Evolutionary conservation across 2,329 filamentous ascomycete genomes (phyloP), one percentile per base, ranked within the genome.

Genomic region (Aspergillus brasiliensis): DNA sequence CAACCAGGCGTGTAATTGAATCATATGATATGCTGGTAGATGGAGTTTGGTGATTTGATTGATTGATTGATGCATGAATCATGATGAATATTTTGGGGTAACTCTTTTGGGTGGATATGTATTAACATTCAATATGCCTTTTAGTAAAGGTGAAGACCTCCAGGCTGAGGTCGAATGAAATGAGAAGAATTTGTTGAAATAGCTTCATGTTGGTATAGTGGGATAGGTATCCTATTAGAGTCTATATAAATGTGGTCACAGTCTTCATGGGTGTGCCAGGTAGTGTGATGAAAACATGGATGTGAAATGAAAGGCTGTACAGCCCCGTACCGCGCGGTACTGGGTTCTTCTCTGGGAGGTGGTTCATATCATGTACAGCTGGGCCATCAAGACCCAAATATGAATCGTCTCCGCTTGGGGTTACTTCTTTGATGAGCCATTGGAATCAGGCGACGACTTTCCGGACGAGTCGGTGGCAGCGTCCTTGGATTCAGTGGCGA

Each of bases 401-500:
- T 23, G 31, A 34, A 19, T 28, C 23, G 37, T 15, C 23, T 11
- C 27, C 2, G 17, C 8, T 49, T 46, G 47, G 27, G 37, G 23
- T 31, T 46, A n/a, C 19, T 37, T 55, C 40, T 59, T 48, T 8
- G 21, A 17, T 27, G 56, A 48, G 7, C 60, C 54, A 19, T 47
- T 44, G 44, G 57, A 52, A 28, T 55, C 47, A 13, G 56, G 54
- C 5, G 60, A 63, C n/a, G 48, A 56, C 49, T 59, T 60, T 10
- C 59, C 28, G 2, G 56, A 37, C 42, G 47, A 51, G 3, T 37
- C 48, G 13, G 48, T 31, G 19, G 46, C 15, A 19, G 54, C 8
- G 13, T 57, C 53, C 11, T 56, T 65, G 10, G 60, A 42, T 8
- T 58, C 60, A 2, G 67, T 54, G n/a, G 66, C 58, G 27, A 74